Base-by-base conservation (phyloP, 2,329 filamentous ascomycete species). In the Botrytis porri region DNA sequence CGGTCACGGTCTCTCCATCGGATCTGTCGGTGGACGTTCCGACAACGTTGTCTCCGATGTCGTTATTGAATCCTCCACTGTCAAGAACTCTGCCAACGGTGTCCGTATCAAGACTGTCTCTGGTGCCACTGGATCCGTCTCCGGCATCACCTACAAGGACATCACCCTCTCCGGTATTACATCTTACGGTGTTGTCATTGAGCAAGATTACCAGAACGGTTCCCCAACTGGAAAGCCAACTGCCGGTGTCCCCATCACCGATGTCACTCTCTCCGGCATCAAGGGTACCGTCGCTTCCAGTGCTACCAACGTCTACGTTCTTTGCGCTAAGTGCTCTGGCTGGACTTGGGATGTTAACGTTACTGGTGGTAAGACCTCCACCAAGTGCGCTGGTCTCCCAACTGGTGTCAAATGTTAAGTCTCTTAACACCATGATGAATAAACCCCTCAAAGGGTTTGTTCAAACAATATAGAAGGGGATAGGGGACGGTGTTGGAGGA, bases 21-120 rank as follows among this genome's bases (percentile, higher is more conserved):
- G 88, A 67, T 88, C 86, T 9, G 86, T 89, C n/a, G 87, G 88
- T 60, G 86, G 86, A 22, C 86, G 87, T 66, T 78, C 77, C 69
- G 81, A 88, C 81, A 90, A 90, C 82, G 80, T 77, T 12, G 88
- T 90, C 70, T 79, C 84, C 39, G 84, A 83, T 69, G 84, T 90
- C n/a, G 82, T 81, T 37, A 86, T 90, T 76, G 79, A 83, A 48
- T 82, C 84, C 74, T 84, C 83, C 16, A 83, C 80, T 32, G 83
- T 90, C 74, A 80, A 72, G 77, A 73, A 89, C 79, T 88, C 86
- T 0, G 80, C 84, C 69, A 88, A 89, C 79, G 88, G 87, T 71
- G 83, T 72, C 51, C 81, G 81, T 22, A 78, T 82, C 71, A 80
- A 84, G n/a, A 79, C 80, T 3, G 75, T 83, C 32, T 82, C 77